phyloP scores from a whole-genome alignment of 495 filamentous ascomycete genomes.

The Elasticomyces elasticus region DNA sequence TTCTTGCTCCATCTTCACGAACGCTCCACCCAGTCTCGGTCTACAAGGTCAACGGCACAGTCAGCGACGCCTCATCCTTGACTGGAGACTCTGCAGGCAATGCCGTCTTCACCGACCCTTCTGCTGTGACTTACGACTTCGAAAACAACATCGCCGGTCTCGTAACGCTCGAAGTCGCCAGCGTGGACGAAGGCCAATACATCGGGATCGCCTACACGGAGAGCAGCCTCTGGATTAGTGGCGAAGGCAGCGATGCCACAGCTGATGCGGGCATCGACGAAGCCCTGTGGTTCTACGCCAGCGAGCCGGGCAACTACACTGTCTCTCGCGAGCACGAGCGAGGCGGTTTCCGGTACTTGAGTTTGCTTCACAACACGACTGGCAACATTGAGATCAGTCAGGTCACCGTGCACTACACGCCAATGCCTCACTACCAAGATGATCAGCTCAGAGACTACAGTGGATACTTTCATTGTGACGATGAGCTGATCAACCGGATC shows the following conservation, averaged over 20 bases:
- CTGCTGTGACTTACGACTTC: constrained; percentile 40
- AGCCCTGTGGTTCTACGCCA: constrained; percentile 32
- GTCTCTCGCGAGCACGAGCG: constrained; percentile 31
- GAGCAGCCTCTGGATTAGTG: constrained; percentile 36
- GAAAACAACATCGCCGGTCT: constrained; percentile 38
- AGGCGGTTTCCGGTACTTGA: constrained; percentile 40
- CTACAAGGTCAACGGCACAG: constrained; percentile 34
- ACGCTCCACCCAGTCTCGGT: constrained; percentile 29
- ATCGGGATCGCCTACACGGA: constrained; percentile 39
- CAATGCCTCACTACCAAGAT: constrained; percentile 23
- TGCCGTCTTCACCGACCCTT: constrained; percentile 28
- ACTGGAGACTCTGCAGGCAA: constrained; percentile 21
- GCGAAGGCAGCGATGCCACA: constrained; percentile 36
- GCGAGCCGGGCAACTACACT: constrained; percentile 29
- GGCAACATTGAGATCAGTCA: constrained; percentile 21
- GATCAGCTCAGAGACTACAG: constrained; percentile 30
- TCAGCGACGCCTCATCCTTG: constrained; percentile 28
- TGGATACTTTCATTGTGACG: constrained; percentile 40
- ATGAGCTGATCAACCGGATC: constrained; percentile 42
- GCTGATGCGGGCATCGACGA: constrained; percentile 35
- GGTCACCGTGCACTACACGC: constrained; percentile 22
- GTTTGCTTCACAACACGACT: constrained; percentile 23
- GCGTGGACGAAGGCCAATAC: constrained; percentile 27
- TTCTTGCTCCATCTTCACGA: constrained; percentile 35
- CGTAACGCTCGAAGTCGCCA: constrained; percentile 31